Base-by-base conservation (phyloP, 495 filamentous ascomycete genomes). In the Sordaria brevicollis region DNA sequence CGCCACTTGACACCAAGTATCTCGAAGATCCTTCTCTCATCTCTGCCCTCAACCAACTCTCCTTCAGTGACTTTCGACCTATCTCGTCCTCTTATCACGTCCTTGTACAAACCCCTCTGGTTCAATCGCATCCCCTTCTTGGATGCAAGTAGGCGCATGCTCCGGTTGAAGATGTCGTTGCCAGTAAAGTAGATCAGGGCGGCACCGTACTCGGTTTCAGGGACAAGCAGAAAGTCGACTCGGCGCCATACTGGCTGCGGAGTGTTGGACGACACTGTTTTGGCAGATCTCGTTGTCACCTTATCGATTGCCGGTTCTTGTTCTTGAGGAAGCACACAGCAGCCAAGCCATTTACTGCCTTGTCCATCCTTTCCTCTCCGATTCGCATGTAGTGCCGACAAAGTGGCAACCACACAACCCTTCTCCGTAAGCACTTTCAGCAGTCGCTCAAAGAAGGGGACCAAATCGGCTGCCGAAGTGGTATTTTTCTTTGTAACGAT, bases 151-250 rank as follows among this genome's bases (percentile, higher is more conserved):
- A 97, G 79, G 72, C 95, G 80, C 79, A 97, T 86, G 69, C 92
- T 95, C 35, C 94, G 84, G 74, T 99, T 99, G 82, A 99, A 99
- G 66, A 97, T 93, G 75, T 97, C 94, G 74, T 97, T 96, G 2
- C 95, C 95, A 0, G 95, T 97, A 73, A 97, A 99, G 75, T 99
- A 99, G 67, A 99, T 86, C 75, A 97, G 76, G 2, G 95, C 94
- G 1, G 95, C 95, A 3, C 95, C 95, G 43, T 94, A 82, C 79
- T 97, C 89, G 0, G 85, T 83, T 71, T 89, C 87, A 0, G 93
- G 93, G 13, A 97, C 95, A 17, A 97, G 85, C 0, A 99, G 83
- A 35, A 97, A 86, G 76, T 99, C 95, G 70, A 97, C 91, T 2
- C 93, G 86, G 29, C 93, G 86, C 93, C 93, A 96, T 4, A 87